Percentiles rank a stretch among this genome's conserved stretches.
phyloP scores from a whole-genome alignment of 768 basidiomycete genomes.

The Mycena chlorophos region DNA sequence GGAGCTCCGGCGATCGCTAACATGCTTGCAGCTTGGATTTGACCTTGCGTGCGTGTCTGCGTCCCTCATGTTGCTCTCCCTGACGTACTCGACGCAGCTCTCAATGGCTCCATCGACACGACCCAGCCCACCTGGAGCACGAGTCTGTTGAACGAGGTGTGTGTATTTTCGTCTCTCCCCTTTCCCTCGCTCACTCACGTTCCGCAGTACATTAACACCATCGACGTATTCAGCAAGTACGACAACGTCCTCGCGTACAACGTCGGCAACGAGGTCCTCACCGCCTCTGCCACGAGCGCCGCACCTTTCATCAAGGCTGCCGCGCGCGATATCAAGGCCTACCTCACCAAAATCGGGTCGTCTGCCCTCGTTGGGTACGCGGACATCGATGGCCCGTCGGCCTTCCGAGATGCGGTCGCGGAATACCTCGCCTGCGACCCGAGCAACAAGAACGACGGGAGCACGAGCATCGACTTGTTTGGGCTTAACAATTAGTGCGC shows the following conservation, averaged over 20 bases:
- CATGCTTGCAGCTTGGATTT: conserved; percentile 69
- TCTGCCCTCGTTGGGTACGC: conserved; percentile 19
- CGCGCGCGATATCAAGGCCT: conserved; percentile 83
- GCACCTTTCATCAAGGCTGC: conserved; percentile 88
- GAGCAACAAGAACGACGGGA: neutral
- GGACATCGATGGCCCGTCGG: conserved; percentile 8
- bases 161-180: conserved; percentile 32
- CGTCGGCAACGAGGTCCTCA: conserved; percentile 82
- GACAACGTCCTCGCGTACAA: conserved; percentile 90
- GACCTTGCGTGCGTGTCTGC: conserved; percentile 47
- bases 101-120: conserved; percentile 67
- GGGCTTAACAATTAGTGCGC: conserved; percentile 15
- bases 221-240: conserved; percentile 79
- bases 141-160: conserved; percentile 49
- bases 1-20: conserved; percentile 7
- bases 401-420: conserved; percentile 6
- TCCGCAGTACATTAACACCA: conserved; percentile 65
- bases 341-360: conserved; percentile 45
- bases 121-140: conserved; percentile 61
- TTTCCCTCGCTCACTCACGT: conserved; percentile 41
- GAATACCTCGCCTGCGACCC: conserved; percentile 12
- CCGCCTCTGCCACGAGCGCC: conserved; percentile 54
- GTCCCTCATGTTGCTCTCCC: neutral
- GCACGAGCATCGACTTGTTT: conserved; percentile 5
- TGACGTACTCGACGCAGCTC: conserved; percentile 25